Base-by-base conservation (phyloP, 345 rosid genomes). In the Lepidium africanum region DNA sequence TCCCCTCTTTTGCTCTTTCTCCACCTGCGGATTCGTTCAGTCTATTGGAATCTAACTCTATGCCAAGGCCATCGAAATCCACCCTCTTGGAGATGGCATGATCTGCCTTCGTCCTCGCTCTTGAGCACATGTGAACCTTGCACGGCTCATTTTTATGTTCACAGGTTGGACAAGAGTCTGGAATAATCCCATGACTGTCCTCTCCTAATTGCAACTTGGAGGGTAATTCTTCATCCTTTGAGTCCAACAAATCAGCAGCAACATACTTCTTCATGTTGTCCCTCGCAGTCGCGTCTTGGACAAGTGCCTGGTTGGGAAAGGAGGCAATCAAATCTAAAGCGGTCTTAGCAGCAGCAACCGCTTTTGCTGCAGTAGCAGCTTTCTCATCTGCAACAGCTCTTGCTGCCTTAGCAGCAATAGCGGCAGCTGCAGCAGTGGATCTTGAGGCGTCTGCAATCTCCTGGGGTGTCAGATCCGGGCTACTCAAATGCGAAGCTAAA, bases 251-350 rank as follows among this genome's bases (percentile, higher is more conserved):
- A 71, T 88, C 85, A 70, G 84, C 87, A 38, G 86, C 88, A 43
- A 84, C 90, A 73, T 87, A 89, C 77, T 85, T 89, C 78, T 87
- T 86, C 72, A 79, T 76, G 80, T 83, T 86, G 60, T 86, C 86
- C 81, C 67, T 90, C 60, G 65, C 79, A 73, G 58, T 70, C 47
- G 79, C 80, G 19, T 85, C 89, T 72, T 79, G 81, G 57, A 43
- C 69, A 12, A 65, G 75, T 5, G 75, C 69, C 59, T 84, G 91
- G 60, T 32, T 42, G 1, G 88, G 82, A 71, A 90, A 84, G 30
- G 85, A 77, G n/a, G 87, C 85, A 67, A 93, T 83, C 71, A 93
- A 72, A 15, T 84, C 88, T 55, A 93, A 70, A 69, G 97, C 96
- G 56, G 15, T 80, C 77, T 80, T 90, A 49, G 97, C 96, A 15